These are phyloP conservation scores for Helichrysum umbraculigerum DNA, from an alignment of 129 eudicot species.

Conservation along the genomic window DNA sequence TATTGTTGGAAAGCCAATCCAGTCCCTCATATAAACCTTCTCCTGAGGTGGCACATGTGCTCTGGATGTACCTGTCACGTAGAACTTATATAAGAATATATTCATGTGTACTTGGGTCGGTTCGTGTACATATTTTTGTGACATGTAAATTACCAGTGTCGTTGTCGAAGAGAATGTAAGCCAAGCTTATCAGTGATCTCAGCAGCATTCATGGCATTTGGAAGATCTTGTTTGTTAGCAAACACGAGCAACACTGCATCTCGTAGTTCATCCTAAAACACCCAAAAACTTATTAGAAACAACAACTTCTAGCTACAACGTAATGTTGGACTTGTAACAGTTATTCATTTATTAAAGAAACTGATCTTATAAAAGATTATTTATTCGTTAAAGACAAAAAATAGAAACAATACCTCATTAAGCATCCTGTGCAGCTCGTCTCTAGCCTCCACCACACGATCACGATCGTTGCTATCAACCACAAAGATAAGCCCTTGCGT, in stretches of 20 bases:
- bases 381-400: no score
- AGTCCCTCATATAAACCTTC: not conserved
- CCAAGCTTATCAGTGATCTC: slow-evolving; percentile 6
- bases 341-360: not conserved
- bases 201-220: slow-evolving; percentile 1
- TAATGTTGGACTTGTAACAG: not conserved
- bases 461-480: not conserved
- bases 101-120: not conserved
- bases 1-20: not conserved
- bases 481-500: not conserved
- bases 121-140: not conserved
- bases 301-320: not conserved
- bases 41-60: not conserved
- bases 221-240: slow-evolving; percentile 7
- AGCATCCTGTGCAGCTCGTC: not conserved
- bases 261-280: not conserved
- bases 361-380: not conserved
- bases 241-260: slow-evolving; percentile 2
- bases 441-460: not conserved
- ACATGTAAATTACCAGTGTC: not conserved
- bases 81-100: not conserved
- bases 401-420: not conserved
- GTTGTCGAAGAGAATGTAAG: slow-evolving; percentile 1
- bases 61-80: not conserved
- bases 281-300: not conserved